Conservation (phyloP, 2,329 filamentous ascomycete species). For the Venturia effusa region DNA sequence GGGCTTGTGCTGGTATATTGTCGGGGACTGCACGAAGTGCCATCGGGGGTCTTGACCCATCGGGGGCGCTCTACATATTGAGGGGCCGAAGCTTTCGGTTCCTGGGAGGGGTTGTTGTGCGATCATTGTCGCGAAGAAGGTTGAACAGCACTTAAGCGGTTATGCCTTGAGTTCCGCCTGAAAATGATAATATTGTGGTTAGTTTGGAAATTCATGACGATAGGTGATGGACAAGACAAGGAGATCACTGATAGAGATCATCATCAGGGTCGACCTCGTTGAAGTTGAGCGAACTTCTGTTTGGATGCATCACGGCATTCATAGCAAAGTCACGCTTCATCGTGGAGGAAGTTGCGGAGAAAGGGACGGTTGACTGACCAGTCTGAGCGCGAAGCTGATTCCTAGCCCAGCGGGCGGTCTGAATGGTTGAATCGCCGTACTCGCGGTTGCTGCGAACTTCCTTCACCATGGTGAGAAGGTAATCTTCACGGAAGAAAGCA, state of each 20-base stretch:
- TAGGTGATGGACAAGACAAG: background rate
- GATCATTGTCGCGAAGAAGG: background rate
- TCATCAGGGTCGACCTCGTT: background rate
- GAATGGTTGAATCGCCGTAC: conserved; percentile 72
- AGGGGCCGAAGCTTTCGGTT: background rate
- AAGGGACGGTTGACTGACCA: conserved; percentile 18
- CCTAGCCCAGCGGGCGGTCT: conserved; percentile 92
- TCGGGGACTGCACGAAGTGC: conserved; percentile 5
- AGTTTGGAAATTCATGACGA: background rate
- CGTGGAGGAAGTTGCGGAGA: no score
- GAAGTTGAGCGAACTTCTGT: background rate
- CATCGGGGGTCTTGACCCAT: conserved; percentile 2
- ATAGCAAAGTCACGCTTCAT: background rate
- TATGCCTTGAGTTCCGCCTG: conserved; percentile 6
- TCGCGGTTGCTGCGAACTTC: conserved; percentile 86
- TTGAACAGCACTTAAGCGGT: background rate
- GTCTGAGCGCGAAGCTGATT: conserved; percentile 94
- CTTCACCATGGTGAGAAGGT: conserved; percentile 81
- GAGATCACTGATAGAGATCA: background rate
- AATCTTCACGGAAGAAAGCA: conserved; percentile 78
- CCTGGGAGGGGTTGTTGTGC: background rate
- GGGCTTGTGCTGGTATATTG: conserved; percentile 2
- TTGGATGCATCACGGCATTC: background rate
- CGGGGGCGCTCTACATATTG: background rate
- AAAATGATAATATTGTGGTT: background rate